These are phyloP conservation scores for Porpolomopsis calyptriformis DNA, from an alignment of 768 basidiomycete species.

Conservation along the genomic window DNA sequence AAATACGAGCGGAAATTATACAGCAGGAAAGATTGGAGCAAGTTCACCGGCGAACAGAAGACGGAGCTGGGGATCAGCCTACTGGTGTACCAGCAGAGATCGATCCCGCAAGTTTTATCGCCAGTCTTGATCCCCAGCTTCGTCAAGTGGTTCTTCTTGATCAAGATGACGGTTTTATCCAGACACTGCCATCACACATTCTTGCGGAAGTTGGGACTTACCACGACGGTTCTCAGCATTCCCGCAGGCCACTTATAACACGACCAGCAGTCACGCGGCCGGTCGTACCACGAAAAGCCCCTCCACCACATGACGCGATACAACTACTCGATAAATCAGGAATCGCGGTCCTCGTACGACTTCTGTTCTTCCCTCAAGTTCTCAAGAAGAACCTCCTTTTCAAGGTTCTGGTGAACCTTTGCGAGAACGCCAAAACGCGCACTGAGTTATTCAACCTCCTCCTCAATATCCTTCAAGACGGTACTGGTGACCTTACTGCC, in stretches of 20 bases:
- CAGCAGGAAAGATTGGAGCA: constrained; percentile 89
- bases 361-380: constrained; percentile 94
- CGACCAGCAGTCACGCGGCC: constrained; percentile 22
- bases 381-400: constrained; percentile 77
- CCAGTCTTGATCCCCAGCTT: constrained; percentile 79
- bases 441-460: constrained; percentile 90
- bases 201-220: constrained; percentile 72
- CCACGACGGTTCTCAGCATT: constrained; percentile 39
- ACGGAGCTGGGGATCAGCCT: constrained; percentile 18
- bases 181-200: constrained; percentile 74
- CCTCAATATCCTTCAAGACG: constrained; percentile 89
- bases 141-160: constrained; percentile 88
- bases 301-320: constrained; percentile 72
- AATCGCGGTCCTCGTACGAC: constrained; percentile 78
- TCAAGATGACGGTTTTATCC: constrained; percentile 76
- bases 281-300: constrained; percentile 36
- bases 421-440: constrained; percentile 88
- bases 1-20: constrained; percentile 92
- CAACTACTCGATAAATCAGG: constrained; percentile 86
- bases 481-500: constrained; percentile 81
- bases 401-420: constrained; percentile 86
- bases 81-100: constrained; percentile 54
- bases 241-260: constrained; percentile 22
- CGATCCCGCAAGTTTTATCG: constrained; percentile 85
- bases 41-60: constrained; percentile 41